These are phyloP conservation scores for Phyllosticta citriasiana DNA, from an alignment of 2,329 filamentous ascomycete species.

Conservation along the genomic window DNA sequence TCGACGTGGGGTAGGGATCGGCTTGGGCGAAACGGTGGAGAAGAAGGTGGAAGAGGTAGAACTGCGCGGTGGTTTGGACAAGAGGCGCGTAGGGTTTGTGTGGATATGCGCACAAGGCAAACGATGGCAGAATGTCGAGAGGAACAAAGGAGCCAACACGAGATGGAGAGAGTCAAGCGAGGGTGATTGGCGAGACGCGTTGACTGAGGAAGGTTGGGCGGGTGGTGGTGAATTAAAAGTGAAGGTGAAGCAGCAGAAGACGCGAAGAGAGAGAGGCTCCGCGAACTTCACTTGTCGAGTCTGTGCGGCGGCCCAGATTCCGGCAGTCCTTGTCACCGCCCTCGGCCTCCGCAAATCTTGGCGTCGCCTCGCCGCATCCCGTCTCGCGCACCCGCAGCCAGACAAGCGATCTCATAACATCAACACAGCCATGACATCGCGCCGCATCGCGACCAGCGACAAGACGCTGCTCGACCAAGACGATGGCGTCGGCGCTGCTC, in stretches of 20 bases:
- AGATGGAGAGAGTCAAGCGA: not conserved
- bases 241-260: not conserved
- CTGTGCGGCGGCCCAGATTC: not conserved
- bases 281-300: not conserved
- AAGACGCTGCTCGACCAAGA: constrained; percentile 49
- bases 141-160: not conserved
- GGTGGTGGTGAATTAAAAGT: not conserved
- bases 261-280: not conserved
- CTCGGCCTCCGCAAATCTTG: not conserved
- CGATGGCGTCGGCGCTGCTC: constrained; percentile 18
- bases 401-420: constrained; percentile 6
- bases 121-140: not conserved
- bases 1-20: not conserved
- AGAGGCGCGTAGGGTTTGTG: not conserved
- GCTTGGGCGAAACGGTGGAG: not conserved
- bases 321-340: not conserved
- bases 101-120: not conserved
- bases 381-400: not conserved
- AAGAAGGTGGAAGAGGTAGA: not conserved
- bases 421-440: constrained; percentile 52
- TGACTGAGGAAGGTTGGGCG: not conserved
- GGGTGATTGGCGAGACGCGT: not conserved
- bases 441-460: constrained; percentile 55
- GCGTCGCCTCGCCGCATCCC: not conserved
- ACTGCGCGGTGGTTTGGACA: too few relatives aligned